These are phyloP conservation scores for Phlyctochytrium planicorne DNA, from an alignment of 192 early-diverging fungal species.

Conservation along the genomic window DNA sequence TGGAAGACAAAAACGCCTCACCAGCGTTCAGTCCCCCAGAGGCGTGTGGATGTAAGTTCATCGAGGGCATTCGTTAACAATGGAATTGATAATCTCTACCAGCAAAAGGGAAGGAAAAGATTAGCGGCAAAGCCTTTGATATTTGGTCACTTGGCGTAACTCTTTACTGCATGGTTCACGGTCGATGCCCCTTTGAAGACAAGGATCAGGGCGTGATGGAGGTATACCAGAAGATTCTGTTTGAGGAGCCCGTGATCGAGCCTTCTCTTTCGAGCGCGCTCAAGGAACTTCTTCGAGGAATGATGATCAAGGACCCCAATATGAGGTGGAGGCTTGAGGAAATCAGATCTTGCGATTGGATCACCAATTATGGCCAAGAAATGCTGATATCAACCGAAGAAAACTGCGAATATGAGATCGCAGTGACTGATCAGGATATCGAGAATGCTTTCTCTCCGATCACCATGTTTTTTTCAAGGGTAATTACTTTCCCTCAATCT, in stretches of 20 bases:
- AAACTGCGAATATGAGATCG: conserved; percentile 44
- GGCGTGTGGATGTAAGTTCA: conserved; percentile 44
- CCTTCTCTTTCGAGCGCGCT: conserved; percentile 26
- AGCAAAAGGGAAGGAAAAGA: conserved; percentile 11
- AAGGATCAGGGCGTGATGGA: conserved; percentile 39
- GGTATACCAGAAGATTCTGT: conserved; percentile 44
- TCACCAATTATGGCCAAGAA: conserved; percentile 32
- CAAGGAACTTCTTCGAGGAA: conserved; percentile 33
- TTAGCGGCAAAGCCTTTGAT: conserved; percentile 50
- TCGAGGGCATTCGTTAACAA: not conserved
- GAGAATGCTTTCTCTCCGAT: conserved; percentile 45
- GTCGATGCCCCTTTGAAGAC: conserved; percentile 49
- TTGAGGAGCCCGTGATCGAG: conserved; percentile 26
- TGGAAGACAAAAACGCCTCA: conserved; percentile 52
- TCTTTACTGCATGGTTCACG: conserved; percentile 58
- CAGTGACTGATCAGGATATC: conserved; percentile 52
- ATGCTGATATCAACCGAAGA: conserved; percentile 44
- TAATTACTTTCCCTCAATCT: not conserved
- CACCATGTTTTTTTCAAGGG: not conserved
- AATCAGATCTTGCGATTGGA: conserved; percentile 46
- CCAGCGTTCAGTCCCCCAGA: conserved; percentile 57
- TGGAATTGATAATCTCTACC: not conserved
- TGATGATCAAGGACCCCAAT: conserved; percentile 49
- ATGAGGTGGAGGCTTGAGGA: conserved; percentile 32
- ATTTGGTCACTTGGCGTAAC: conserved; percentile 64